Conservation (phyloP, 192 early-diverging fungal genomes). For the Linnemannia hyalina region DNA sequence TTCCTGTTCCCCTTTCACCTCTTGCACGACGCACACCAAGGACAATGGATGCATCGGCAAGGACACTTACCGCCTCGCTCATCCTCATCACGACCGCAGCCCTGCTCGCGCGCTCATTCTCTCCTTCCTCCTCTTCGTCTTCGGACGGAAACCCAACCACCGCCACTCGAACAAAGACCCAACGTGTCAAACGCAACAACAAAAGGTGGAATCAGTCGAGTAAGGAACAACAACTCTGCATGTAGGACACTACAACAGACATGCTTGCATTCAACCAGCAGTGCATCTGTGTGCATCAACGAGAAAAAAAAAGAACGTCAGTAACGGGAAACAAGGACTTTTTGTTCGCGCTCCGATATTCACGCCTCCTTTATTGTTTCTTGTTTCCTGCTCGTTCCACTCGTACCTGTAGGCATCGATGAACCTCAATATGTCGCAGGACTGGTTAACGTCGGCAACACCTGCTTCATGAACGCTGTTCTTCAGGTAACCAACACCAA, state of each 20-base stretch:
- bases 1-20: not conserved
- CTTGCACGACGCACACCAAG: not conserved
- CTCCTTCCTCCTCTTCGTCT: not conserved
- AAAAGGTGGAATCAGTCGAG: not conserved
- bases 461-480: slow-evolving; percentile 90
- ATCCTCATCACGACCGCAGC: slow-evolving; percentile 22
- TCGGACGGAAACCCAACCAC: not conserved
- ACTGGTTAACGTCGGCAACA: slow-evolving; percentile 87
- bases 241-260: not conserved
- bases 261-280: not conserved
- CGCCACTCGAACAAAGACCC: too few relatives aligned
- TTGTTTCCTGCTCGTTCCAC: not conserved
- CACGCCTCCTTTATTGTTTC: not conserved
- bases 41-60: slow-evolving; percentile 30
- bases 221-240: too few relatives aligned
- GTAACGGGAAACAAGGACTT: not conserved
- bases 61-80: slow-evolving; percentile 24
- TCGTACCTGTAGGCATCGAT: not conserved
- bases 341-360: not conserved
- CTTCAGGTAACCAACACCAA: slow-evolving; percentile 67
- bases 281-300: not conserved
- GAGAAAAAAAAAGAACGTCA: not conserved
- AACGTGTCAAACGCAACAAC: not conserved
- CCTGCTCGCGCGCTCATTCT: not conserved
- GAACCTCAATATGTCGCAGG: slow-evolving; percentile 60